phyloP scores from a whole-genome alignment of 768 basidiomycete genomes.

The Steccherinum ochraceum region DNA sequence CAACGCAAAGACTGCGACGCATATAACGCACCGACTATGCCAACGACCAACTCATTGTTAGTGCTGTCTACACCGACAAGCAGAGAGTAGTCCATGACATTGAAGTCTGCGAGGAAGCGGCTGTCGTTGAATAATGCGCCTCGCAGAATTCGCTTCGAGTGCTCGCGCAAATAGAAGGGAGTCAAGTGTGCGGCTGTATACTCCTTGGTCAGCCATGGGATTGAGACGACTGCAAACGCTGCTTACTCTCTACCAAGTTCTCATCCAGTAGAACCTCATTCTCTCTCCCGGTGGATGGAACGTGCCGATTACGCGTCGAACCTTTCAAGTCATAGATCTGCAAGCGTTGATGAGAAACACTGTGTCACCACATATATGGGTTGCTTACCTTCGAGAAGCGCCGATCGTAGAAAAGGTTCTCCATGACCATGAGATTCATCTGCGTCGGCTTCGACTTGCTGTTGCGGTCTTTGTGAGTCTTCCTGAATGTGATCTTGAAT shows the following conservation, averaged over 20 bases:
- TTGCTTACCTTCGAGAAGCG: slow-evolving; percentile 74
- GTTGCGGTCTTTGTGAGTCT: slow-evolving; percentile 64
- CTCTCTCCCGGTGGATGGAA: slow-evolving; percentile 81
- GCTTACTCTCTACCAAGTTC: slow-evolving; percentile 82
- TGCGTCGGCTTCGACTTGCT: slow-evolving; percentile 75
- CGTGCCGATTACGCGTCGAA: slow-evolving; percentile 89
- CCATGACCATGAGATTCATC: slow-evolving; percentile 97
- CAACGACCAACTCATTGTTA: slow-evolving; percentile 88
- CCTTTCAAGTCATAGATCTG: slow-evolving; percentile 98
- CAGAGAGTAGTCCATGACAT: slow-evolving; percentile 97
- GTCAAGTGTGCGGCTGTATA: slow-evolving; percentile 69
- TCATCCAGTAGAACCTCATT: slow-evolving; percentile 96
- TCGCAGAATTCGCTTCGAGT: slow-evolving; percentile 87
- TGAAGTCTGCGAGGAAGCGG: slow-evolving; percentile 88
- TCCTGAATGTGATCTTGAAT: slow-evolving; percentile 88
- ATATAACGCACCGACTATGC: slow-evolving; percentile 80
- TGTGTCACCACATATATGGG: slow-evolving; percentile 2
- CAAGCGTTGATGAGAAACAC: not conserved
- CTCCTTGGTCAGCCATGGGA: slow-evolving; percentile 11
- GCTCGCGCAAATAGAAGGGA: slow-evolving; percentile 94
- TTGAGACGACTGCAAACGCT: not conserved
- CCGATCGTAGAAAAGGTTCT: slow-evolving; percentile 92
- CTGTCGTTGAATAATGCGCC: slow-evolving; percentile 93
- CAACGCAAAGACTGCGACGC: too few relatives aligned
- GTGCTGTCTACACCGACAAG: slow-evolving; percentile 91